These are phyloP conservation scores for Buddleja alternifolia DNA, from an alignment of 257 asterid species.

Conservation along the genomic window DNA sequence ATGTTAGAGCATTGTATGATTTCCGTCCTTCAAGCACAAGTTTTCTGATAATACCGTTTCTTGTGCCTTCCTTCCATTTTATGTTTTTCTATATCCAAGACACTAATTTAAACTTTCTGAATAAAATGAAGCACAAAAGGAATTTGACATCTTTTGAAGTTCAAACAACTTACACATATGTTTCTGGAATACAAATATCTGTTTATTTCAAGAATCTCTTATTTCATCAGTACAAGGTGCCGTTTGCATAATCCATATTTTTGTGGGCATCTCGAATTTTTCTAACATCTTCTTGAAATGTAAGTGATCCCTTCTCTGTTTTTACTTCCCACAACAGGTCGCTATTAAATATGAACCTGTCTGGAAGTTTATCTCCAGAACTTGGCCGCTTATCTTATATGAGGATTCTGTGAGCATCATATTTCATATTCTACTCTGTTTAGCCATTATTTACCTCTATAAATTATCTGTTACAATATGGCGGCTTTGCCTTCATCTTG, in stretches of 20 bases:
- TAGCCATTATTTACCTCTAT: background rate
- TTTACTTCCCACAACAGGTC: conserved; percentile 47
- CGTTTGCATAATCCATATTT: background rate
- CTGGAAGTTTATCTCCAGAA: conserved; percentile 81
- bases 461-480: conserved; percentile 3
- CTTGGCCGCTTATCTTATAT: conserved; percentile 69
- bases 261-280: background rate
- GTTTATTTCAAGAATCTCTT: background rate
- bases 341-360: conserved; percentile 53
- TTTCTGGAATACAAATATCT: background rate
- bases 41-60: background rate
- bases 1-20: conserved; percentile 75
- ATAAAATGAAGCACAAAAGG: background rate
- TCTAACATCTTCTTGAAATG: background rate
- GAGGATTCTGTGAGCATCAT: conserved; percentile 69
- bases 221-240: background rate
- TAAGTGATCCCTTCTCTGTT: background rate
- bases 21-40: conserved; percentile 12
- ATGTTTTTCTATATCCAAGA: background rate
- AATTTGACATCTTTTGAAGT: background rate
- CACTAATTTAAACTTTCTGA: background rate
- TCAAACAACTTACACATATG: background rate
- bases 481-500: background rate
- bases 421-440: conserved; percentile 14
- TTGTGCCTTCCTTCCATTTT: background rate